Conservation (phyloP, 306 rosid genomes). For the Begonia masoniana region DNA sequence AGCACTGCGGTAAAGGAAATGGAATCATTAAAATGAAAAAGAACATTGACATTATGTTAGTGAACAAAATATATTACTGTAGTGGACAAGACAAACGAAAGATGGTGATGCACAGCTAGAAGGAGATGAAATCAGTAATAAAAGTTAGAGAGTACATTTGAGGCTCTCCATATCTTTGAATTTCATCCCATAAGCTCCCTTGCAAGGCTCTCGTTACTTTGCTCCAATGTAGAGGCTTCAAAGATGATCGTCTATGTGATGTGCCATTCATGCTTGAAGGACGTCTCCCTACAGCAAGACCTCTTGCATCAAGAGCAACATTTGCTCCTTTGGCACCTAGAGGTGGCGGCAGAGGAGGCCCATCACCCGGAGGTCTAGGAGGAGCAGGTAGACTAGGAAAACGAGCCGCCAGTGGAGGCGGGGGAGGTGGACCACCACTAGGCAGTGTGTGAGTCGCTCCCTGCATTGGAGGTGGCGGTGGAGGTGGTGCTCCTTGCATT, state of each 20-base stretch:
- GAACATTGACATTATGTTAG: neutral
- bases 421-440: slow-evolving; percentile 20
- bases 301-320: slow-evolving; percentile 30
- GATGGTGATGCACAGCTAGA: no score
- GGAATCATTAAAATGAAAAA: neutral
- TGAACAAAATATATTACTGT: no score
- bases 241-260: slow-evolving; percentile 55
- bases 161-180: slow-evolving; percentile 72
- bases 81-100: no score
- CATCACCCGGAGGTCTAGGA: slow-evolving; percentile 47
- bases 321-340: slow-evolving; percentile 39
- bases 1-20: slow-evolving; percentile 39
- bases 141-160: slow-evolving; percentile 38
- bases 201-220: slow-evolving; percentile 83
- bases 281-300: slow-evolving; percentile 45
- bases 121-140: no score
- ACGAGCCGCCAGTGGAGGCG: slow-evolving; percentile 18
- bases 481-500: slow-evolving; percentile 24
- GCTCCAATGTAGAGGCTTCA: slow-evolving; percentile 94
- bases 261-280: slow-evolving; percentile 24
- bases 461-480: slow-evolving; percentile 30
- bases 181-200: slow-evolving; percentile 98
- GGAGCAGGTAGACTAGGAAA: slow-evolving; percentile 37
- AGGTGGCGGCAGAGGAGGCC: slow-evolving; percentile 62
- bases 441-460: slow-evolving; percentile 22